These are phyloP conservation scores for Pelagophyceae sp. DNA, from an alignment of 352 stramenopile species.

Conservation along the genomic window DNA sequence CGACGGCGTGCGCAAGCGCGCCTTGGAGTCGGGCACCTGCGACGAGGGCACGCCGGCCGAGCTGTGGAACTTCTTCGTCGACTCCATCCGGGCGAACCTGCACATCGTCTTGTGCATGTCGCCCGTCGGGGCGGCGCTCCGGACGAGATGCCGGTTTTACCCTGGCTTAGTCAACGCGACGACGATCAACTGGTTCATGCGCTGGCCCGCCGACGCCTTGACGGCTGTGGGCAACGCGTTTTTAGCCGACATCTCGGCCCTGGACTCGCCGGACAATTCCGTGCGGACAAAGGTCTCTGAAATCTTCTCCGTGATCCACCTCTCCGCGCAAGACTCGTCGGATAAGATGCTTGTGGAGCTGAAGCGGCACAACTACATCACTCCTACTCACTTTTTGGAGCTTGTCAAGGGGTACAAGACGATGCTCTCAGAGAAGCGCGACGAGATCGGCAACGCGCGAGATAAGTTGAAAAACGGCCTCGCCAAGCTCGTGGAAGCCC, in stretches of 20 bases:
- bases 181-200: constrained; percentile 79
- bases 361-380: constrained; percentile 86
- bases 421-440: constrained; percentile 38
- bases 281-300: constrained; percentile 58
- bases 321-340: constrained; percentile 65
- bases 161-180: constrained; percentile 84
- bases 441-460: constrained; percentile 75
- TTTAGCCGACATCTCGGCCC: constrained; percentile 62
- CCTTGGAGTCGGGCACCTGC: constrained; percentile 46
- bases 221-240: constrained; percentile 84
- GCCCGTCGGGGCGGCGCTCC: constrained; percentile 74
- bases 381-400: constrained; percentile 80
- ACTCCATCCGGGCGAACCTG: constrained; percentile 64
- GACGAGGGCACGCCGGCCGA: constrained; percentile 70
- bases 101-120: constrained; percentile 78
- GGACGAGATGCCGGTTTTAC: constrained; percentile 63
- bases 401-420: constrained; percentile 74
- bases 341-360: constrained; percentile 68
- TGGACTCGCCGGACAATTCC: constrained; percentile 61
- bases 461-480: constrained; percentile 80
- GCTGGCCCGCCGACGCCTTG: constrained; percentile 77
- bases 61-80: constrained; percentile 84
- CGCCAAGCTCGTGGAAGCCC: constrained; percentile 84
- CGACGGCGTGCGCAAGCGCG: constrained; percentile 65
- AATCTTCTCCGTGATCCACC: constrained; percentile 76